Evolutionary conservation across 805 yeast genomes (phyloP).

Genomic region (Saccharomyces cerevisiae): DNA sequence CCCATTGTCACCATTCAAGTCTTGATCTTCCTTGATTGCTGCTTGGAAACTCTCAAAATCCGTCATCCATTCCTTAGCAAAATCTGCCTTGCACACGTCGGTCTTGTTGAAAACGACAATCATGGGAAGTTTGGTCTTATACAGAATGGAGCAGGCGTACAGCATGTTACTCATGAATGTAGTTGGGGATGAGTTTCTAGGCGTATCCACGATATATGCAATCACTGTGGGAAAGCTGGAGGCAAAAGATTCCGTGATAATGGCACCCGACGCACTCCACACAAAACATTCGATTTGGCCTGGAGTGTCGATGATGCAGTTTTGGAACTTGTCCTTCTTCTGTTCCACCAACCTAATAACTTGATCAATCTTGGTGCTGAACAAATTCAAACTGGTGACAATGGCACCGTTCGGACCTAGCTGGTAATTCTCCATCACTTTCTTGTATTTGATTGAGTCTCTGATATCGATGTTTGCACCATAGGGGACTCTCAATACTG

Average conservation of each 20-base stretch:
- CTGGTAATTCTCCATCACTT: conserved; percentile 92
- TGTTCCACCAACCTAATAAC: conserved; percentile 81
- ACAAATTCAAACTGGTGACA: conserved; percentile 85
- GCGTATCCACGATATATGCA: conserved; percentile 94
- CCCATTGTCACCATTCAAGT: conserved; percentile 48
- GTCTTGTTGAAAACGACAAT: conserved; percentile 92
- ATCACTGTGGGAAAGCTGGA: conserved; percentile 91
- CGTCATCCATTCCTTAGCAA: conserved; percentile 94
- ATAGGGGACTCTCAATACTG: conserved; percentile 87
- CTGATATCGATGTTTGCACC: conserved; percentile 92
- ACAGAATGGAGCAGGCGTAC: conserved; percentile 92
- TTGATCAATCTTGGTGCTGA: conserved; percentile 93
- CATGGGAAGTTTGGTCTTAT: conserved; percentile 95
- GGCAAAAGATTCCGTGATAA: conserved; percentile 93
- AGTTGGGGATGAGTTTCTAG: conserved; percentile 87
- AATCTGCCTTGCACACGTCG: conserved; percentile 75
- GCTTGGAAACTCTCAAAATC: conserved; percentile 88
- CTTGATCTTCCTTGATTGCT: conserved; percentile 62
- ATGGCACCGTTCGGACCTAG: conserved; percentile 98
- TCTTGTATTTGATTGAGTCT: conserved; percentile 89
- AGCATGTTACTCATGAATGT: conserved; percentile 98
- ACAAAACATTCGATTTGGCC: conserved; percentile 98
- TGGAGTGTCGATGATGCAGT: conserved; percentile 91
- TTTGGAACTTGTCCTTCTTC: conserved; percentile 44
- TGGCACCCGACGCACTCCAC: conserved; percentile 97